Conservation (phyloP, 176 grass and related monocot genomes). For the Carex pumila region DNA sequence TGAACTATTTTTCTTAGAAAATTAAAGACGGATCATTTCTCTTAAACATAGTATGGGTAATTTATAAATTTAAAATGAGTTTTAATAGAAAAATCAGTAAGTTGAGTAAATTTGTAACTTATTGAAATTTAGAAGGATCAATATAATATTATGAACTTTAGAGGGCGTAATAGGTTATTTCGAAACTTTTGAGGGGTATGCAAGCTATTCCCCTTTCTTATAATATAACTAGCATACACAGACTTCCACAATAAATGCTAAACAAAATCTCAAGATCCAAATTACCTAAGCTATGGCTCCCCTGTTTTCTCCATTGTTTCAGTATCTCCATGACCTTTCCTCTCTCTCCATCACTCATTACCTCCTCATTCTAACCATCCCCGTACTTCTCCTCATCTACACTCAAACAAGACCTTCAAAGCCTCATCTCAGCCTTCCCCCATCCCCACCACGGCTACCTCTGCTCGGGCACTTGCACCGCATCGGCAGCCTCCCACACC, state of each 20-base stretch:
- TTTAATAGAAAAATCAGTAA: too few species aligned
- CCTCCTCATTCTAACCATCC: background rate
- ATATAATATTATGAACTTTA: too few species aligned
- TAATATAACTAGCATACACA: too few species aligned
- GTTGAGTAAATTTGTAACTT: too few species aligned
- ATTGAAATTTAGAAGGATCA: too few species aligned
- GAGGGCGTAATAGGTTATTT: too few species aligned
- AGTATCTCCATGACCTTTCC: background rate
- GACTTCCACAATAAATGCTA: background rate
- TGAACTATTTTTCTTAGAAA: too few species aligned
- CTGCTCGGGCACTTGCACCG: slow-evolving; percentile 51
- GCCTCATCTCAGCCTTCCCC: background rate
- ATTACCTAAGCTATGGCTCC: background rate
- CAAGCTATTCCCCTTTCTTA: too few species aligned
- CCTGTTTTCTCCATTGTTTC: background rate
- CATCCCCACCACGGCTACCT: slow-evolving; percentile 32
- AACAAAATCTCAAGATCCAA: background rate
- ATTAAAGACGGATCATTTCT: too few species aligned
- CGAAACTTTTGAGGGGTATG: too few species aligned
- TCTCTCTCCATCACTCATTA: background rate
- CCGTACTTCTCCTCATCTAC: background rate
- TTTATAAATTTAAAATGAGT: too few species aligned
- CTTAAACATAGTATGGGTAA: too few species aligned
- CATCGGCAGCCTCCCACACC: slow-evolving; percentile 29
- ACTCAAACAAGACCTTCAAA: background rate